A percentile compares a stretch with the other conserved stretches of the same genome.
Conservation (phyloP, 495 filamentous ascomycete species). For the Hypoxylon fuscum region DNA sequence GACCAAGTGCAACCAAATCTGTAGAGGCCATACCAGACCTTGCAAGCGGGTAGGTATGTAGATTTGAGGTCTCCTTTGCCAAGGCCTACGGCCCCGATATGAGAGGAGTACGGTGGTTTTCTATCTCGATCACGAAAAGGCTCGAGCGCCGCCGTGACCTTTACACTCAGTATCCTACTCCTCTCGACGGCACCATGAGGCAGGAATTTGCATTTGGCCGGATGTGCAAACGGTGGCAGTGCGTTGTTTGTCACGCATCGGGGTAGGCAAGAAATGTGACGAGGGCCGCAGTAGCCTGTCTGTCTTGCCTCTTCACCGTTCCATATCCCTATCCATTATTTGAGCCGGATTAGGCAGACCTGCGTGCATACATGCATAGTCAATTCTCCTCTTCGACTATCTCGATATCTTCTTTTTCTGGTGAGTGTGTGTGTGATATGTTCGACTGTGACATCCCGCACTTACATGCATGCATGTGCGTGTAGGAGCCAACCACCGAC, state of each 20-base stretch:
- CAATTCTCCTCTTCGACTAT: constrained; percentile 5
- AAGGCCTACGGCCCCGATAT: constrained; percentile 16
- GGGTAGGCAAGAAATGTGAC: constrained; percentile 25
- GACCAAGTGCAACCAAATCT: constrained; percentile 2
- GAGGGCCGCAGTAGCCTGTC: constrained; percentile 34
- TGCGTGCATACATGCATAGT: constrained; percentile 12
- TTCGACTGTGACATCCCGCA: constrained; percentile 17
- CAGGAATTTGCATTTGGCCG: constrained; percentile 9
- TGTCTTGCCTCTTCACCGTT: constrained; percentile 15
- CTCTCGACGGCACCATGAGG: constrained; percentile 18
- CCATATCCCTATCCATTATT: constrained; percentile 19
- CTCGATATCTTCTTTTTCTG: constrained; percentile 8
- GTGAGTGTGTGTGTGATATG: constrained; percentile 15
- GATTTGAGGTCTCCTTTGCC: constrained; percentile 12
- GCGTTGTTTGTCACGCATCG: constrained; percentile 34
- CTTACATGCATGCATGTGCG: constrained; percentile 17
- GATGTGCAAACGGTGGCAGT: constrained; percentile 35
- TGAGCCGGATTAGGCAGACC: not conserved
- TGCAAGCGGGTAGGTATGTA: constrained; percentile 14
- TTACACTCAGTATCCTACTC: constrained; percentile 2
- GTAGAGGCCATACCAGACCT: constrained; percentile 3
- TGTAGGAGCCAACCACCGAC: constrained; percentile 10
- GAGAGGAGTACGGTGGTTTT: not conserved
- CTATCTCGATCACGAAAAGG: constrained; percentile 11
- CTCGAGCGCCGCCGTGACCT: constrained; percentile 7